Conservation (phyloP, 768 basidiomycete genomes). For the Sarcodon sp. region DNA sequence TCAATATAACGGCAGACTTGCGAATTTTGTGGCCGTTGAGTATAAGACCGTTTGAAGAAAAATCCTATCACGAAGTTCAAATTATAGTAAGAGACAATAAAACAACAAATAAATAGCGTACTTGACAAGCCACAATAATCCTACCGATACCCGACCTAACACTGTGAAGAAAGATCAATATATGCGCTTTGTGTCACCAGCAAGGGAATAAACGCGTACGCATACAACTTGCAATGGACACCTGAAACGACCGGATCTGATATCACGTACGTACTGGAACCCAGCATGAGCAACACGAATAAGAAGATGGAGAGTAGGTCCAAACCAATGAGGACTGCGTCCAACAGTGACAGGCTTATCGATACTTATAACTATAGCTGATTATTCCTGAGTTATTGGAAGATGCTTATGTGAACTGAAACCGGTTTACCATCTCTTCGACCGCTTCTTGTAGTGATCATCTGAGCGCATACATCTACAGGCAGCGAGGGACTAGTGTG, state of each 20-base stretch:
- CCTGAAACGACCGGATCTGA: conserved; percentile 51
- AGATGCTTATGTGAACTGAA: not conserved
- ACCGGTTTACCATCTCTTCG: conserved; percentile 44
- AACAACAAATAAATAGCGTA: conserved; percentile 13
- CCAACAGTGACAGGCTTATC: conserved; percentile 59
- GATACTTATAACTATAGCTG: conserved; percentile 49
- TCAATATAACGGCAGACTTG: conserved; percentile 56
- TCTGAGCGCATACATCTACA: conserved; percentile 55
- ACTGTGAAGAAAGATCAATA: conserved; percentile 20
- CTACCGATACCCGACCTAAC: conserved; percentile 61
- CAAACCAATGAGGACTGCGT: conserved; percentile 53
- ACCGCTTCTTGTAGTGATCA: conserved; percentile 50
- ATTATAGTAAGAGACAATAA: not conserved
- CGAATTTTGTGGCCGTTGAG: conserved; percentile 60
- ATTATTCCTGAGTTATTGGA: not conserved
- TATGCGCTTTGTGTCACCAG: not conserved
- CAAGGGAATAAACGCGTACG: conserved; percentile 28
- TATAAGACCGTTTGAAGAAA: conserved; percentile 64
- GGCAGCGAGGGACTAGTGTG: not conserved
- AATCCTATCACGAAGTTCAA: conserved; percentile 31
- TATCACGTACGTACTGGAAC: conserved; percentile 44
- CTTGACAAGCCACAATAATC: conserved; percentile 70
- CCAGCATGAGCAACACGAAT: not conserved
- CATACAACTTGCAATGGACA: conserved; percentile 70
- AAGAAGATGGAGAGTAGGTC: not conserved